These are phyloP conservation scores for Adansonia gregorii DNA, from an alignment of 441 rosid genomes.

Conservation along the genomic window DNA sequence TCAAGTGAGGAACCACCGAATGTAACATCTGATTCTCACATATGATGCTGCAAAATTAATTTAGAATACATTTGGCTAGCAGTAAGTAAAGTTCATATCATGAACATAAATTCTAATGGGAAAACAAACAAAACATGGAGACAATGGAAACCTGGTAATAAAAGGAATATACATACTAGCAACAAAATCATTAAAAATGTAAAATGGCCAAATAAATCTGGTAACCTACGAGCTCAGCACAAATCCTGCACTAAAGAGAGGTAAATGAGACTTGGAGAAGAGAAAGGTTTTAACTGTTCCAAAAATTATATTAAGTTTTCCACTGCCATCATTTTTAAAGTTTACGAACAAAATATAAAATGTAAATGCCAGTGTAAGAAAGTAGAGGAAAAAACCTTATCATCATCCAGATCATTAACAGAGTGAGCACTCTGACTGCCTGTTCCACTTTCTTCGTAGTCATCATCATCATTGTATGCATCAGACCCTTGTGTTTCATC, in stretches of 20 bases:
- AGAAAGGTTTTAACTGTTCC: constrained; percentile 14
- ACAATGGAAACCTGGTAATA: constrained; percentile 18
- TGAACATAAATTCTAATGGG: not conserved
- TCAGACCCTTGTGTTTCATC: constrained; percentile 51
- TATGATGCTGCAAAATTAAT: constrained; percentile 14
- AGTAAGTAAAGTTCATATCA: not conserved
- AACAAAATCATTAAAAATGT: constrained; percentile 14
- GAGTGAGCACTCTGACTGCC: constrained; percentile 50
- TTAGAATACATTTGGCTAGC: not conserved
- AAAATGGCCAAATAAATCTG: constrained; percentile 10
- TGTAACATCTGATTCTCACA: not conserved
- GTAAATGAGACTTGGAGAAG: constrained; percentile 4
- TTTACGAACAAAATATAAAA: constrained; percentile 16
- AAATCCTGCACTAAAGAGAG: constrained; percentile 14
- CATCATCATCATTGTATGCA: constrained; percentile 59
- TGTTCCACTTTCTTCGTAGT: constrained; percentile 58
- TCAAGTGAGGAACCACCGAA: constrained; percentile 3
- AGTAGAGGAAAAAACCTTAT: constrained; percentile 49
- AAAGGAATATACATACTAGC: not conserved
- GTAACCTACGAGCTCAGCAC: not conserved
- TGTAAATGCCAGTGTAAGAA: constrained; percentile 15
- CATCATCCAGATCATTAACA: constrained; percentile 41
- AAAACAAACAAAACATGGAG: not conserved
- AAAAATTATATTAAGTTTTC: not conserved
- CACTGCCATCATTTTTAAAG: constrained; percentile 7